A percentile compares a stretch with the other conserved stretches of the same genome.
Evolutionary conservation across 2,329 filamentous ascomycete genomes (phyloP).

Genomic region (Fusarium clavum): DNA sequence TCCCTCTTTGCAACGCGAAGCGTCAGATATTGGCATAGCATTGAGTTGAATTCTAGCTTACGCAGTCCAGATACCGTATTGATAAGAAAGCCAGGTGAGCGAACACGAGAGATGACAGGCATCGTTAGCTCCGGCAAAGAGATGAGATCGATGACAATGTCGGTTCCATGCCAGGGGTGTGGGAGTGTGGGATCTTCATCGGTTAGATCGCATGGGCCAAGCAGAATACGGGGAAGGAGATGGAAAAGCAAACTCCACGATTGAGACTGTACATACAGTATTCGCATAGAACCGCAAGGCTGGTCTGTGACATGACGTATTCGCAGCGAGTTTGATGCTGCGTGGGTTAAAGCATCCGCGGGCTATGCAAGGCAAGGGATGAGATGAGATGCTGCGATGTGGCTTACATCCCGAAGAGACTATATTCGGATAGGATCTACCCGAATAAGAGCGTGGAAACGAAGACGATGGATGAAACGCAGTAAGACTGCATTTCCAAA

Average conservation of each 20-base stretch:
- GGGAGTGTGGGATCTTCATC: conserved; percentile 15
- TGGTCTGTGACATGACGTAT: background rate
- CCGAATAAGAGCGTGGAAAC: conserved; percentile 29
- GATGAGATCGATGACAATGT: conserved; percentile 16
- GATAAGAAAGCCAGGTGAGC: conserved; percentile 6
- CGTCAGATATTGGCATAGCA: background rate
- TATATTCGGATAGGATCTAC: conserved; percentile 18
- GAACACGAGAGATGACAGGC: conserved; percentile 36
- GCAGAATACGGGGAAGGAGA: background rate
- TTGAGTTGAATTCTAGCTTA: background rate
- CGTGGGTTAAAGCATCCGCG: background rate
- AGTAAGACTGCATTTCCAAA: background rate
- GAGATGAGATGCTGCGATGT: conserved; percentile 12
- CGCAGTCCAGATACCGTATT: background rate
- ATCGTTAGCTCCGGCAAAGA: conserved; percentile 14
- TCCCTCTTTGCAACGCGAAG: background rate
- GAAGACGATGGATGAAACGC: conserved; percentile 4
- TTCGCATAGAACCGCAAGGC: background rate
- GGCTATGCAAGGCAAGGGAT: background rate
- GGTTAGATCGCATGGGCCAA: conserved; percentile 13
- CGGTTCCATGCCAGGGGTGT: conserved; percentile 7
- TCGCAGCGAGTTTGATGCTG: background rate
- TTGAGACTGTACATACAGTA: background rate
- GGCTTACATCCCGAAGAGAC: conserved; percentile 17
- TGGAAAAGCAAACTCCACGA: background rate